Evolutionary conservation across 108 stramenopile species (phyloP), one percentile per base, ranked within the genome.

Genomic region (Thalassiosira profunda): DNA sequence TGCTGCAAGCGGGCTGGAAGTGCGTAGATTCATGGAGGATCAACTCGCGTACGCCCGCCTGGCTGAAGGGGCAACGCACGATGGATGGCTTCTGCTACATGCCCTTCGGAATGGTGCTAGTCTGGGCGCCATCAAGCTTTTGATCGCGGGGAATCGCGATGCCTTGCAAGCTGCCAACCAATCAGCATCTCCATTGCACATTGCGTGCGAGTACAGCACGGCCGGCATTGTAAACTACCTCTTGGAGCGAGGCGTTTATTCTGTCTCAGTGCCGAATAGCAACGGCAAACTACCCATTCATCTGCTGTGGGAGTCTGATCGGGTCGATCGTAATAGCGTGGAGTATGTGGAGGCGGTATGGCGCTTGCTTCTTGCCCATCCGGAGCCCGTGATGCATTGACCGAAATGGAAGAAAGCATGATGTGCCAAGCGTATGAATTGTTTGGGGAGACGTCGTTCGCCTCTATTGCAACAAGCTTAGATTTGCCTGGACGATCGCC

Each of bases 121-220:
- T 28, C 49, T 51, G 14, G 49, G 49, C 21, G 49, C 49, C 1
- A 51, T 51, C 49, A 51, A 51, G 49, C 5, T 51, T 24, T 21
- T 5, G 21, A 4, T 18, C 18, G 29, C 14, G 21, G 49, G 49
- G 12, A 51, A 51, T 51, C 1, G 12, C 2, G 2, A 14, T 2
- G 49, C 49, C 11, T 28, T 51, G 15, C 49, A 28, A 51, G 49
- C 21, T 6, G 49, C 25, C 17, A 17, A 51, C 18, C 25, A 51
- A 4, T 1, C 11, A 51, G 25, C 49, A 1, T 51, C 29, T 6
- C 49, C 49, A 28, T 6, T 51, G 49, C 49, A 51, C 29, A 51
- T 51, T 4, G 49, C 49, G 26, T 51, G 49, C 29, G 49, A 51
- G 21, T 51, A 28, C 17, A 51, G 49, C 4, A 28, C 49, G 29